phyloP scores from a whole-genome alignment of 2,329 filamentous ascomycete species.

The Sordariomycetes sp. region DNA sequence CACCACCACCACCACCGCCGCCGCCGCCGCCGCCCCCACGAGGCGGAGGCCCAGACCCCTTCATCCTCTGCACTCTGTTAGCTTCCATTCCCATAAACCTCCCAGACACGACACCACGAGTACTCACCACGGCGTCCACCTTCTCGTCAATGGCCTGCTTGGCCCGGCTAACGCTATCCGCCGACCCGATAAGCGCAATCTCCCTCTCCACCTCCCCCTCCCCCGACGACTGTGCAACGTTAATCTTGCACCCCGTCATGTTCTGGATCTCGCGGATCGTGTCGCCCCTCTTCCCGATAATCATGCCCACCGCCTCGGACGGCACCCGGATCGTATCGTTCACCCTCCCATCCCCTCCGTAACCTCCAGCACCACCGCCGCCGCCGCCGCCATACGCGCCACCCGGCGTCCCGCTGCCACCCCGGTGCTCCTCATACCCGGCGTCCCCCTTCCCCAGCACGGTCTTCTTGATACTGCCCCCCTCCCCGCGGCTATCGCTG shows the following conservation, averaged over 20 bases:
- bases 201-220: constrained; percentile 70
- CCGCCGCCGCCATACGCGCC: background rate
- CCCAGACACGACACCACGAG: background rate
- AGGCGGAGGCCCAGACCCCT: constrained; percentile 6
- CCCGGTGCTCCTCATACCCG: constrained; percentile 16
- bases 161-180: constrained; percentile 65
- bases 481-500: constrained; percentile 57
- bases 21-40: constrained; percentile 15
- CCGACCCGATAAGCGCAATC: constrained; percentile 70
- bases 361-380: constrained; percentile 14
- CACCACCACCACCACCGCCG: constrained; percentile 23
- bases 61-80: constrained; percentile 2
- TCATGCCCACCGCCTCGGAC: constrained; percentile 89
- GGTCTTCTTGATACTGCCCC: constrained; percentile 13
- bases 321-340: constrained; percentile 77
- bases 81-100: background rate
- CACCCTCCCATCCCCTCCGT: constrained; percentile 26
- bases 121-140: constrained; percentile 70
- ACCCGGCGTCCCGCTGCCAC: background rate
- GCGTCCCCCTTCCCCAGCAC: constrained; percentile 16
- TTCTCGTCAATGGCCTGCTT: constrained; percentile 84
- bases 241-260: constrained; percentile 83
- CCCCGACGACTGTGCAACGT: constrained; percentile 70
- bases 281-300: constrained; percentile 88
- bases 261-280: constrained; percentile 92